Conservation (phyloP, 768 basidiomycete genomes). For the Lactifluus volemus region DNA sequence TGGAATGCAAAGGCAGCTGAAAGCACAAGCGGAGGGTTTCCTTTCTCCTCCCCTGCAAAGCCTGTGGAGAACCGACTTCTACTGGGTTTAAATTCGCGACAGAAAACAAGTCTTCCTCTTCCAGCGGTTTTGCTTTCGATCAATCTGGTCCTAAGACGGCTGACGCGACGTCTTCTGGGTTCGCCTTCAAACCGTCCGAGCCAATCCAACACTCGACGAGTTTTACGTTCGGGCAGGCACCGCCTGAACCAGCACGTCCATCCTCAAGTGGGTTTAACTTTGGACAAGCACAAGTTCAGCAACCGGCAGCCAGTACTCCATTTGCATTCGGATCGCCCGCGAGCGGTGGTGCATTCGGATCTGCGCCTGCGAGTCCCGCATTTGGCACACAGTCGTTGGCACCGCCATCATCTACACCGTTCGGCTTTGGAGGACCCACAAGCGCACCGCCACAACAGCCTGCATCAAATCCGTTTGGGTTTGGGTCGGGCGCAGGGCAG, state of each 20-base stretch:
- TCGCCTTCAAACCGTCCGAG: slow-evolving; percentile 16
- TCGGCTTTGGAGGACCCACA: slow-evolving; percentile 25
- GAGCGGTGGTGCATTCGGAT: slow-evolving; percentile 22
- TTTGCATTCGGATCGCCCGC: slow-evolving; percentile 24
- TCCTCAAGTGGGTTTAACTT: slow-evolving; percentile 25
- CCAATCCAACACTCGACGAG: slow-evolving; percentile 21
- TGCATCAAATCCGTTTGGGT: slow-evolving; percentile 26
- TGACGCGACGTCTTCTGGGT: slow-evolving; percentile 13
- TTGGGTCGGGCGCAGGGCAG: slow-evolving; percentile 24
- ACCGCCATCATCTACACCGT: slow-evolving; percentile 13
- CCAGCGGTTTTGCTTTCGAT: slow-evolving; percentile 8
- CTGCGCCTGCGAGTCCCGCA: slow-evolving; percentile 20
- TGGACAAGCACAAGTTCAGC: slow-evolving; percentile 27
- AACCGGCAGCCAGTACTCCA: slow-evolving; percentile 19
- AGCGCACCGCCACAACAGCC: slow-evolving; percentile 26
- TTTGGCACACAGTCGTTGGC: slow-evolving; percentile 9
- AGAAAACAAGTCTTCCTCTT: slow-evolving; percentile 9
- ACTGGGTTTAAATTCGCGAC: slow-evolving; percentile 7
- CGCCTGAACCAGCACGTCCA: slow-evolving; percentile 30
- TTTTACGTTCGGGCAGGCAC: slow-evolving; percentile 19
- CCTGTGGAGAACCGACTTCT: slow-evolving; percentile 9
- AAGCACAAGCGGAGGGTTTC: slow-evolving; percentile 31
- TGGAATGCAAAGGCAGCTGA: slow-evolving; percentile 25
- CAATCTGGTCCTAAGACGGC: slow-evolving; percentile 16
- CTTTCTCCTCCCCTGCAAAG: slow-evolving; percentile 11